Evolutionary conservation across 768 basidiomycete genomes (phyloP), one percentile per base, ranked within the genome.

Genomic region (Suillus lakei): DNA sequence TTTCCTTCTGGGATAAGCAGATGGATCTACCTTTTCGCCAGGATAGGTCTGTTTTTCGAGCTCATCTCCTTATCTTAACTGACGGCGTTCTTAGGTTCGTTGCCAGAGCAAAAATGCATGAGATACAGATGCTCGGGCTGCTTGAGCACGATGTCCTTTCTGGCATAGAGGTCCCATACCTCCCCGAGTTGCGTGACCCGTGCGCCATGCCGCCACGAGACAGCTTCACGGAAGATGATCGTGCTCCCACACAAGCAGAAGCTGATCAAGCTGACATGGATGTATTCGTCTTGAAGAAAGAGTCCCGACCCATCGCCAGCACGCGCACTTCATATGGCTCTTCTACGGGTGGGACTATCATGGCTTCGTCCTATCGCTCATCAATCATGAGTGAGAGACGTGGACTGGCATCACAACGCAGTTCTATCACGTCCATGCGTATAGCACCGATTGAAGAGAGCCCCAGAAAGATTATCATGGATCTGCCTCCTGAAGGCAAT

Each of bases 71-170:
- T 21, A 4, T 61, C 26, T n/a, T 41, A 32, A 65, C 50, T 36
- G 41, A 34, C 28, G 30, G n/a, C 8, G 55, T 69, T 59, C 44
- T 21, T 69, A 96, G 97, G 66, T 99, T 98, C 74, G 83, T 98
- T 30, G 91, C 95, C 6, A 88, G 97, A 36, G 95, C 93, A n/a
- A 93, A 94, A 79, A 97, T 98, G 95, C 93, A 95, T 71, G 93
- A 96, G 73, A 95, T 98, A 44, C 92, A 98, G 72, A 96, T 94
- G 92, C 85, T 98, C 1, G 96, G 96, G 7, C 80, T 97, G 10
- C 82, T 97, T 51, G 95, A 95, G 69, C 93, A 96, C 69, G 95
- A 97, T 70, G 90, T 98, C 36, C 87, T 95, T 26, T 90, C 93
- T 5, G 91, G 90, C 67, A 96, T 98, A 66, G 91, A 93, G 67